phyloP scores from a whole-genome alignment of 331 rosid species.

The Malus hybrid region DNA sequence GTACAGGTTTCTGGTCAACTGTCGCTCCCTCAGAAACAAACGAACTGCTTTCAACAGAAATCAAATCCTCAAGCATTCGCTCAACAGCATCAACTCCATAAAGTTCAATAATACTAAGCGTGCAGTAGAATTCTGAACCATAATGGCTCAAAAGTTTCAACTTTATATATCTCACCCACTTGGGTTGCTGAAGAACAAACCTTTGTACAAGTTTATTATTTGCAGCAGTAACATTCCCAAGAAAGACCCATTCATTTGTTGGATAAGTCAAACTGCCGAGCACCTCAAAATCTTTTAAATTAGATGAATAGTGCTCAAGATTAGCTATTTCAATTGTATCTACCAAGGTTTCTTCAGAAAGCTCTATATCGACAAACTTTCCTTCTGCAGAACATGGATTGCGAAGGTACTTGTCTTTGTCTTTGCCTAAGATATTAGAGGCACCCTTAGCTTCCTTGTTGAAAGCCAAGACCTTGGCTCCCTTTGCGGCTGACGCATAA shows the following conservation, averaged over 20 bases:
- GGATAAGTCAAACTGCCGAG: constrained; percentile 81
- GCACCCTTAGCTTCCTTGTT: constrained; percentile 99
- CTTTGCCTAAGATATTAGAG: constrained; percentile 68
- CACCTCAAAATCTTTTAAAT: constrained; percentile 69
- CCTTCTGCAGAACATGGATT: constrained; percentile 91
- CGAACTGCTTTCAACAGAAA: constrained; percentile 41
- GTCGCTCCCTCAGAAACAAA: constrained; percentile 36
- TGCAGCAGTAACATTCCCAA: constrained; percentile 75
- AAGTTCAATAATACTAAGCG: constrained; percentile 62
- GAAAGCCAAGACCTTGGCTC: constrained; percentile 85
- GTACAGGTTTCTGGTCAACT: constrained; percentile 32
- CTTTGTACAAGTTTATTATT: constrained; percentile 73
- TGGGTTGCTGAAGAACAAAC: constrained; percentile 73
- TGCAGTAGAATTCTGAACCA: constrained; percentile 90
- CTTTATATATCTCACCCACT: constrained; percentile 91
- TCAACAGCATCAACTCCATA: constrained; percentile 96
- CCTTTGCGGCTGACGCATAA: constrained; percentile 93
- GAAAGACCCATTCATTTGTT: constrained; percentile 70
- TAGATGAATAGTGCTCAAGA: constrained; percentile 90
- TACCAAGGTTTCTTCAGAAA: constrained; percentile 90
- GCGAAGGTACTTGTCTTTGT: constrained; percentile 87
- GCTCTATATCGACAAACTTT: constrained; percentile 70
- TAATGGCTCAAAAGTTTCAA: constrained; percentile 73
- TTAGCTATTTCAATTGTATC: constrained; percentile 79
- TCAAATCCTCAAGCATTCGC: constrained; percentile 91